phyloP scores from a whole-genome alignment of 2,329 filamentous ascomycete genomes.

The Didymella pinodella region DNA sequence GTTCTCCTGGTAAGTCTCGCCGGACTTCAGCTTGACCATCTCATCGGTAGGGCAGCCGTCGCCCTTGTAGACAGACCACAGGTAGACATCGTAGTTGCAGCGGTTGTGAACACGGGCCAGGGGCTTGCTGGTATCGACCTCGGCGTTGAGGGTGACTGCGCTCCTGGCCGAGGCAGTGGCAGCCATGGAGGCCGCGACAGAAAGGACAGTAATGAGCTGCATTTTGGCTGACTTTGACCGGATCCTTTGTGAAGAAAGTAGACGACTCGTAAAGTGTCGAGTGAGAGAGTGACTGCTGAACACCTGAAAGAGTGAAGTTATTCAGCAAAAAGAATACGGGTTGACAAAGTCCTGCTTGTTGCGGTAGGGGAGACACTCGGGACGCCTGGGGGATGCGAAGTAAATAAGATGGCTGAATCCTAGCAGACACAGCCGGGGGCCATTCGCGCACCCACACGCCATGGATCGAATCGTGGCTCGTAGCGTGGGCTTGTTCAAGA shows the following conservation, averaged over 20 bases:
- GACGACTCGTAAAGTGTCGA: conserved; percentile 31
- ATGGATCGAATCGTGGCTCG: conserved; percentile 47
- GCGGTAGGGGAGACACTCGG: conserved; percentile 37
- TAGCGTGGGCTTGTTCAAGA: conserved; percentile 42
- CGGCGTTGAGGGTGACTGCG: conserved; percentile 29
- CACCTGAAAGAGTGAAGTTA: conserved; percentile 53
- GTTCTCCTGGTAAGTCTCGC: conserved; percentile 46
- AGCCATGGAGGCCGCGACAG: conserved; percentile 43
- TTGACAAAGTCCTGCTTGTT: conserved; percentile 51
- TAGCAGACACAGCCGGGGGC: conserved; percentile 38
- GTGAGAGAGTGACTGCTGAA: conserved; percentile 49
- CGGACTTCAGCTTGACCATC: conserved; percentile 38
- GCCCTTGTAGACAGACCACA: conserved; percentile 50
- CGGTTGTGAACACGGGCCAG: conserved; percentile 49
- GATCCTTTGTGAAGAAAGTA: conserved; percentile 26
- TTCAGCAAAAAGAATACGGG: conserved; percentile 49
- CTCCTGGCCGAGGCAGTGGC: conserved; percentile 39
- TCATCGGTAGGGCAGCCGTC: conserved; percentile 34
- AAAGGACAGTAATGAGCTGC: conserved; percentile 44
- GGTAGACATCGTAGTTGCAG: conserved; percentile 48
- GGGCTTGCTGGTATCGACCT: conserved; percentile 26
- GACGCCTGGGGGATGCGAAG: conserved; percentile 44
- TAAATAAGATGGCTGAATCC: conserved; percentile 49
- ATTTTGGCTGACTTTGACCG: conserved; percentile 37
- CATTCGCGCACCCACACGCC: conserved; percentile 38